Percentiles rank a stretch among this genome's conserved stretches.
Evolutionary conservation across 768 basidiomycete species (phyloP).

Genomic region (Crepidotus variabilis): DNA sequence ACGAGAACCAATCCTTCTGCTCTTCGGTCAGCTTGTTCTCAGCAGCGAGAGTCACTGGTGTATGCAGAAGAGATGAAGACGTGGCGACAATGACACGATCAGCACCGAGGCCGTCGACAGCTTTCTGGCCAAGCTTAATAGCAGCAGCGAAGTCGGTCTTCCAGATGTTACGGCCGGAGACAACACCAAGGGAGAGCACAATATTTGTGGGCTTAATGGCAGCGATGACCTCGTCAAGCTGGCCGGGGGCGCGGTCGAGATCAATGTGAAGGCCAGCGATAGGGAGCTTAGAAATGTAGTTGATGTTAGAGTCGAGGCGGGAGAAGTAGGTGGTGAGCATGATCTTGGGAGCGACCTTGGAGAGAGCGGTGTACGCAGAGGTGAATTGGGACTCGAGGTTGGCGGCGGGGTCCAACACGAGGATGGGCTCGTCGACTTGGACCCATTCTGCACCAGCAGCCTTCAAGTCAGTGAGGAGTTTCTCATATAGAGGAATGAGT

Average conservation of each 20-base stretch:
- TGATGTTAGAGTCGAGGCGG: slow-evolving; percentile 90
- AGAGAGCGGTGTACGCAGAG: slow-evolving; percentile 77
- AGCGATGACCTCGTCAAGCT: slow-evolving; percentile 77
- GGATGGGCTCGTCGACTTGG: slow-evolving; percentile 95
- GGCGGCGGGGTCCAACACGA: slow-evolving; percentile 85
- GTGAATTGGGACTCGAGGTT: slow-evolving; percentile 76
- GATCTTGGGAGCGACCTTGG: slow-evolving; percentile 84
- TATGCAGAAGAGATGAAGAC: slow-evolving; percentile 97
- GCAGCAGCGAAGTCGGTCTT: slow-evolving; percentile 90
- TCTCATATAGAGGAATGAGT: slow-evolving; percentile 87
- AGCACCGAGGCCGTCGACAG: slow-evolving; percentile 75
- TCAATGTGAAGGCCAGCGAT: slow-evolving; percentile 95
- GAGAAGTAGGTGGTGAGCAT: slow-evolving; percentile 95
- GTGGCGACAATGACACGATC: slow-evolving; percentile 92
- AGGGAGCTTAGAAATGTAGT: slow-evolving; percentile 87
- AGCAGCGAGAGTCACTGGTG: slow-evolving; percentile 89
- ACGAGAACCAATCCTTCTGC: slow-evolving; percentile 98
- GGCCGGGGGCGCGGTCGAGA: slow-evolving; percentile 87
- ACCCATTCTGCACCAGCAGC: slow-evolving; percentile 91
- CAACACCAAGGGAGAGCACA: slow-evolving; percentile 87
- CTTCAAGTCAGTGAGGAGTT: slow-evolving; percentile 88
- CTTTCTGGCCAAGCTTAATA: slow-evolving; percentile 80
- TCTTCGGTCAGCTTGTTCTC: slow-evolving; percentile 88
- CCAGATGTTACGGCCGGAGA: slow-evolving; percentile 99
- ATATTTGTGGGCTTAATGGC: slow-evolving; percentile 83